A percentile compares a stretch with the other conserved stretches of the same genome.
Evolutionary conservation across 139 green algal genomes (phyloP).

Genomic region (Haematococcus lacustris): DNA sequence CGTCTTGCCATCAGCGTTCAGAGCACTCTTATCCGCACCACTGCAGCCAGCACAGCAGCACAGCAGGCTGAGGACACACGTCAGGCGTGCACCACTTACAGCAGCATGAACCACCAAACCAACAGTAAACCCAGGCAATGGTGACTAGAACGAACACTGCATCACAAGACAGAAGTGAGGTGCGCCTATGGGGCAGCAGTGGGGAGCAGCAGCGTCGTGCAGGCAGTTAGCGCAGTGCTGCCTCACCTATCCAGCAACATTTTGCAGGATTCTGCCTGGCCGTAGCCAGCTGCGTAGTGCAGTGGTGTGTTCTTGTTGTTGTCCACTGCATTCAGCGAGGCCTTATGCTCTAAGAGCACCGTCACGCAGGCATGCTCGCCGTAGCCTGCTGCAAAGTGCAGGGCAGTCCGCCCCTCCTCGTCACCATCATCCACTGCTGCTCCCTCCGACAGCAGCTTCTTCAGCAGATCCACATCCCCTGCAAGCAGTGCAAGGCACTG

Average conservation of each 20-base stretch:
- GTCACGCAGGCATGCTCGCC: constrained; percentile 47
- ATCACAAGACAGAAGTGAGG: too few species aligned
- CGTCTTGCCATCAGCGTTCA: constrained; percentile 91
- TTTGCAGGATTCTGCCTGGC: constrained; percentile 63
- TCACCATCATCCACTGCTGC: constrained; percentile 82
- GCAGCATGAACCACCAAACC: too few species aligned
- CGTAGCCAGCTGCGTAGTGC: constrained; percentile 91
- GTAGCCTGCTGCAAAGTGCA: constrained; percentile 95
- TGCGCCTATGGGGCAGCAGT: too few species aligned
- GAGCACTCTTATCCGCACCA: constrained; percentile 48
- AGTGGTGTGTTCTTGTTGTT: constrained; percentile 90
- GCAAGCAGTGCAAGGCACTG: too few species aligned
- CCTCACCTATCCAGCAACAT: constrained; percentile 67
- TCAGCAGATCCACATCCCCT: constrained; percentile 55
- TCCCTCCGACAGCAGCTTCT: constrained; percentile 55
- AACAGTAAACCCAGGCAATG: too few species aligned
- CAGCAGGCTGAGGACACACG: too few species aligned
- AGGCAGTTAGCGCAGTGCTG: too few species aligned
- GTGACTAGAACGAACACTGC: too few species aligned
- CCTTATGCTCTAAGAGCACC: constrained; percentile 59
- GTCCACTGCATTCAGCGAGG: constrained; percentile 76
- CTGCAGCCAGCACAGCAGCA: constrained; percentile 42
- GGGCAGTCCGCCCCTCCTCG: constrained; percentile 86
- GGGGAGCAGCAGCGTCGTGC: too few species aligned
- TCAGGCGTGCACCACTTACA: too few species aligned